Percentiles rank a stretch among this genome's conserved stretches.
These are phyloP conservation scores for Chlamydomonas incerta DNA, from an alignment of 139 green algal species.

Conservation along the genomic window DNA sequence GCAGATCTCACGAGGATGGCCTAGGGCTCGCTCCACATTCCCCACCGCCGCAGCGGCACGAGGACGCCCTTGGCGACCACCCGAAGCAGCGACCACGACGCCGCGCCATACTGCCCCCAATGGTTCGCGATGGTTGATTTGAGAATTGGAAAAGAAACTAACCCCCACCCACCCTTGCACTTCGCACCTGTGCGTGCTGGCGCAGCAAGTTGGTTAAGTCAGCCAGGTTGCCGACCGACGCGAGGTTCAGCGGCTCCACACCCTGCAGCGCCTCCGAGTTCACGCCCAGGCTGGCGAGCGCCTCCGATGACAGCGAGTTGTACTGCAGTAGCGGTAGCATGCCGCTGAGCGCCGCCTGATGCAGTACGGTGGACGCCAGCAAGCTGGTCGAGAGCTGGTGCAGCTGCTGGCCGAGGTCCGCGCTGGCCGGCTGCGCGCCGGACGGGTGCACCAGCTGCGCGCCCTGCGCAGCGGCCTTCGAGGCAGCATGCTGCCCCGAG, in stretches of 20 bases:
- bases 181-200: slow-evolving; percentile 25
- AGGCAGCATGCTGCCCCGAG: not conserved
- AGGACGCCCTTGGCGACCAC: too few species aligned
- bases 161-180: too few species aligned
- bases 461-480: not conserved
- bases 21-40: too few species aligned
- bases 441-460: not conserved
- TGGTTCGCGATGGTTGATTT: too few species aligned
- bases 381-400: slow-evolving; percentile 12
- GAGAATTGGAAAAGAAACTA: too few species aligned
- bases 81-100: too few species aligned
- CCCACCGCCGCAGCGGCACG: too few species aligned
- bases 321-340: slow-evolving; percentile 14
- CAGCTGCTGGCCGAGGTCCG: slow-evolving; percentile 23
- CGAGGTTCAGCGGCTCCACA: slow-evolving; percentile 26
- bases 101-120: too few species aligned
- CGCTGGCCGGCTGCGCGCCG: slow-evolving; percentile 4
- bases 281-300: slow-evolving; percentile 12
- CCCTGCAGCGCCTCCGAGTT: slow-evolving; percentile 15
- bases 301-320: slow-evolving; percentile 2
- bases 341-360: slow-evolving; percentile 17
- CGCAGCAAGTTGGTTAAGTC: slow-evolving; percentile 23
- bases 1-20: too few species aligned
- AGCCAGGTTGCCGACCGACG: slow-evolving; percentile 6
- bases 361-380: not conserved